Base-by-base conservation (phyloP, 805 yeast genomes). In the Barnettozyma botsteinii region DNA sequence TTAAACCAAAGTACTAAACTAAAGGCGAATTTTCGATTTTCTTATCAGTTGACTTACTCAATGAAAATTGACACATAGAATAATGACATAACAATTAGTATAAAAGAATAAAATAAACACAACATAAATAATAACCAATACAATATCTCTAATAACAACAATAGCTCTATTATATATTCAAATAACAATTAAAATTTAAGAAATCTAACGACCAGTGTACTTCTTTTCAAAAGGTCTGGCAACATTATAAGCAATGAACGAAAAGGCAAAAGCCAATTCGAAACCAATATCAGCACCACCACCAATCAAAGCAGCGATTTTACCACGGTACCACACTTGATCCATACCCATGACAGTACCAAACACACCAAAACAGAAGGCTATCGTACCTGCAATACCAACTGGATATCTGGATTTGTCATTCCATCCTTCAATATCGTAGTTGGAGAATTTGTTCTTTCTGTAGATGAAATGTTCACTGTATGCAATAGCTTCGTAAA, bases 271-370 rank as follows among this genome's bases (percentile, higher is more conserved):
- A 29, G 81, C 85, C 45, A 88, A 69, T 67, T 85, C 95, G 55
- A 83, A 87, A 30, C 95, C 96, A 50, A 88, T 73, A 59, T 88
- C 96, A 45, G 91, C 96, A 52, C 94, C 95, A 11, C 33, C 35
- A 49, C 91, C 93, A 55, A 85, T 79, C 48, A 63, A 48, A 13
- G 17, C 58, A 30, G 78, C 88, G 51, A 85, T 54, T 33, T 75
- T 81, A 53, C 96, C 96, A 14, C 59, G 59, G 69, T 81, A 89
- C 86, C 95, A 89, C 5, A 74, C 73, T 67, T 87, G 95, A 57
- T 71, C 69, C 95, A 89, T 87, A 51, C 97, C 96, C 35, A 85
- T 42, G 10, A 79, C 95, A 28, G 80, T 85, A 61, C 96, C 96
- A 24, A 82, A 89, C 34, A 73, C 81, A 60, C 95, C 96, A 50